Percentiles rank a stretch among this genome's conserved stretches.
phyloP scores from a whole-genome alignment of 1,284 basidiomycete genomes.

The Cutaneotrichosporon cavernicola region DNA sequence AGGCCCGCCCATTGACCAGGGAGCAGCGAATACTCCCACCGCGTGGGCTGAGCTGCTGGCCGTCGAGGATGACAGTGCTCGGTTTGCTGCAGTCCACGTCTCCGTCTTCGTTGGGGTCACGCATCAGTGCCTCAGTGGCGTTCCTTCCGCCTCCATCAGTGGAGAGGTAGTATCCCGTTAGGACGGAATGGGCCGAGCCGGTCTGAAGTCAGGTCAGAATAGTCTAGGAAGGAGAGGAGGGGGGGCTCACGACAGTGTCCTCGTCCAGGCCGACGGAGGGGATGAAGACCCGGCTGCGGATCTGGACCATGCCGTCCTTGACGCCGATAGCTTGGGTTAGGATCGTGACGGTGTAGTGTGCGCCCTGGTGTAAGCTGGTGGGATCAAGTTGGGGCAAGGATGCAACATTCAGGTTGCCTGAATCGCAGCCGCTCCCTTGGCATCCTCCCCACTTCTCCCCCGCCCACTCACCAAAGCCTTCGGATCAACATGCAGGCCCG shows the following conservation, averaged over 20 bases:
- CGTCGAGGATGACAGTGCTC: slow-evolving; percentile 16
- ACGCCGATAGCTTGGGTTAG: slow-evolving; percentile 14
- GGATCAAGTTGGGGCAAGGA: no score
- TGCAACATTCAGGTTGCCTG: no score
- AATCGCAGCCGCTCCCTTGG: no score
- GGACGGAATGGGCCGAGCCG: slow-evolving; percentile 39
- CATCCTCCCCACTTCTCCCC: no score
- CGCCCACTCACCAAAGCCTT: slow-evolving; percentile 4
- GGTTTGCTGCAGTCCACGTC: not conserved
- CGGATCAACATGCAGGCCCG: slow-evolving; percentile 6
- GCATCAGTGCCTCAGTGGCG: not conserved
- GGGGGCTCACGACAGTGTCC: slow-evolving; percentile 41
- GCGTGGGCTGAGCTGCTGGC: slow-evolving; percentile 17
- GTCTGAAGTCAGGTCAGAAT: slow-evolving; percentile 25
- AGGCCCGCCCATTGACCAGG: slow-evolving; percentile 15
- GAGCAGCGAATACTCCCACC: slow-evolving; percentile 20
- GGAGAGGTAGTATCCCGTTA: slow-evolving; percentile 40
- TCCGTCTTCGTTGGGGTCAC: not conserved
- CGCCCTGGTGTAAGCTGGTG: not conserved
- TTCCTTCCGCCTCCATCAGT: slow-evolving; percentile 11
- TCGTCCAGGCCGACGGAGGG: slow-evolving; percentile 36
- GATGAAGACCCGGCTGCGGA: slow-evolving; percentile 36
- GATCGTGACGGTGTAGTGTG: slow-evolving; percentile 9
- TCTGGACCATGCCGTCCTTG: slow-evolving; percentile 1
- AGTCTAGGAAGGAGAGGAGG: not conserved